Base-by-base conservation (phyloP, 1,139 yeast species). In the Kurtzmaniella quercitrusa region DNA sequence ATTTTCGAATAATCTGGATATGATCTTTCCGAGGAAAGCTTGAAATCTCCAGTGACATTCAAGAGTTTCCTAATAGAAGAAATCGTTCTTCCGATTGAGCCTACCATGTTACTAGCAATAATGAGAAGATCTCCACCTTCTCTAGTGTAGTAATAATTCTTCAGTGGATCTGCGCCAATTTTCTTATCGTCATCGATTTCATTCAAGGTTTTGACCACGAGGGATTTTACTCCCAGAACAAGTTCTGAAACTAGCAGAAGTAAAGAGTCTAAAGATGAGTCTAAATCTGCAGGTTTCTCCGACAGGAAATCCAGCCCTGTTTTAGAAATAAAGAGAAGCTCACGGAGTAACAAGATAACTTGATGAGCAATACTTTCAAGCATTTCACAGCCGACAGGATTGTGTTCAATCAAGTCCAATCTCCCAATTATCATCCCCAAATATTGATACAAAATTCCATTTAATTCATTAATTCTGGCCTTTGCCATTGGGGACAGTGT, bases 401-500 rank as follows among this genome's bases (percentile, higher is more conserved):
- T 85, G 55, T 82, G 85, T 55, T 85, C 93, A 40, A 85, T 79
- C 58, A 85, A 69, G 58, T 85, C 93, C 51, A 85, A 63, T 54
- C 94, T 67, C 9, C 94, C 94, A 15, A 85, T 70, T 9, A 85
- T 76, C 49, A 85, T 56, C 1, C 90, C 87, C 53, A 90, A 73
- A 56, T 89, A 89, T 1, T 82, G 75, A 50, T 81, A 79, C 34
- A 90, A 63, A 1, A 88, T 75, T 16, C 82, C 81, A 55, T 85
- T 79, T 40, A 90, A 81, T 62, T 89, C 96, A 27, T 82, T 80
- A 21, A 91, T 71, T 49, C 96, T 75, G 46, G 74, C 79, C 46
- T 78, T 73, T 1, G 95, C 94, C 48, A 72, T 67, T 0, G 95
- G 96, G 0, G 94, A 82, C 2, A 64, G 58, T 4, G 62, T 46